phyloP scores from a whole-genome alignment of 345 rosid genomes.

The Draba incana region DNA sequence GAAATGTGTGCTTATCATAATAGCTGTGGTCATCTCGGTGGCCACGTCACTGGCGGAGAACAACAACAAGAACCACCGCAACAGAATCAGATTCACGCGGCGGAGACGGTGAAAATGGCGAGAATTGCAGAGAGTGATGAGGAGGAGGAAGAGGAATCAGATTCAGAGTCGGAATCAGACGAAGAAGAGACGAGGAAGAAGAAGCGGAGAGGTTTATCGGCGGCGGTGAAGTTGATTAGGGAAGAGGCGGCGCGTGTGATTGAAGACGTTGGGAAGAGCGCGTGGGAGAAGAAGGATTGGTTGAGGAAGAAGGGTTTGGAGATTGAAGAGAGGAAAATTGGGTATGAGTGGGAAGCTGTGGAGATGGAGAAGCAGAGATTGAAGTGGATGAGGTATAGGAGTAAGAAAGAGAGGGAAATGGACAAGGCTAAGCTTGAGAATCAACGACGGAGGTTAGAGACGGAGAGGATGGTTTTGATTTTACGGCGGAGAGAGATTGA shows the following conservation, averaged over 20 bases:
- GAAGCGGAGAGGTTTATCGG: conserved; percentile 43
- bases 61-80: conserved; percentile 3
- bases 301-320: conserved; percentile 60
- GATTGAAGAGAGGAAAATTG: conserved; percentile 73
- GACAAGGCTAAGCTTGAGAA: conserved; percentile 82
- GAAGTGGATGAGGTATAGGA: conserved; percentile 86
- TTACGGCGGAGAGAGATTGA: conserved; percentile 76
- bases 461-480: conserved; percentile 71
- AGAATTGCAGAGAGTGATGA: conserved; percentile 55
- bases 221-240: conserved; percentile 52
- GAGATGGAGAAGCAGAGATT: conserved; percentile 91
- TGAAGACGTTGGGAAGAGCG: conserved; percentile 60
- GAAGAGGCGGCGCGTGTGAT: conserved; percentile 51
- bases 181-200: conserved; percentile 46
- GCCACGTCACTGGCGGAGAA: background rate
- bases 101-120: conserved; percentile 42
- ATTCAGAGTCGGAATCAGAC: conserved; percentile 55
- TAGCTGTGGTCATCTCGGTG: conserved; percentile 69
- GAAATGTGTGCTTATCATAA: conserved; percentile 99
- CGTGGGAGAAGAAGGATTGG: conserved; percentile 95
- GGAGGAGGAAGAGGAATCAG: conserved; percentile 43
- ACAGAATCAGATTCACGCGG: conserved; percentile 47
- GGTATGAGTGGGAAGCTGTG: conserved; percentile 59
- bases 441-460: conserved; percentile 65
- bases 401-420: conserved; percentile 96